Conservation (phyloP, 495 filamentous ascomycete genomes). For the Penicillium atrosanguineum region DNA sequence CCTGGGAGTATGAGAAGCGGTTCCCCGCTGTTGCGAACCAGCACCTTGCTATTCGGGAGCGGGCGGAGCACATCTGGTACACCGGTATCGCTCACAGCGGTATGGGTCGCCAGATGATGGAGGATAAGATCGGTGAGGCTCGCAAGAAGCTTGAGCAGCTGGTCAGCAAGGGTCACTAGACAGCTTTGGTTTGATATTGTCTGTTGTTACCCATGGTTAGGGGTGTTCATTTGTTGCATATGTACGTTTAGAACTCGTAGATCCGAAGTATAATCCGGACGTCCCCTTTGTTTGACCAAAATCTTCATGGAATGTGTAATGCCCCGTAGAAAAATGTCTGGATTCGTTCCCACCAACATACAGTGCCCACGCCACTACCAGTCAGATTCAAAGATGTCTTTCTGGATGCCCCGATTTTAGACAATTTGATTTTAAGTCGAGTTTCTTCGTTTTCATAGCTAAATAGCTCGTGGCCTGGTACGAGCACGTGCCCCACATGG, state of each 20-base stretch:
- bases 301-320: not conserved
- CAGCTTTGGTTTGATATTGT: slow-evolving; percentile 14
- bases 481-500: not conserved
- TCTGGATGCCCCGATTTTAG: not conserved
- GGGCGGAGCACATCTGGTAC: slow-evolving; percentile 63
- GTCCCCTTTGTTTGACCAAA: slow-evolving; percentile 24
- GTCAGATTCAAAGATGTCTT: not conserved
- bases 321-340: not conserved
- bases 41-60: slow-evolving; percentile 65
- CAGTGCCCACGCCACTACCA: not conserved
- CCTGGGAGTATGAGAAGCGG: slow-evolving; percentile 86
- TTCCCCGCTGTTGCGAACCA: slow-evolving; percentile 76
- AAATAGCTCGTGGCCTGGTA: not conserved
- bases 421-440: not conserved
- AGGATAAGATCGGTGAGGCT: slow-evolving; percentile 70
- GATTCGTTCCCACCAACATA: not conserved
- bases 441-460: not conserved
- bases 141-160: slow-evolving; percentile 78
- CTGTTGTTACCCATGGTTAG: slow-evolving; percentile 5
- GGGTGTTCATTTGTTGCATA: slow-evolving; percentile 27
- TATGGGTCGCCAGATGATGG: slow-evolving; percentile 66
- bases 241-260: slow-evolving; percentile 34
- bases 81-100: slow-evolving; percentile 69
- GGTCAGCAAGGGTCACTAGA: slow-evolving; percentile 78
- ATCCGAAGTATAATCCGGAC: slow-evolving; percentile 32